Conservation (phyloP, 441 rosid species). For the Arabidopsis lyrata region DNA sequence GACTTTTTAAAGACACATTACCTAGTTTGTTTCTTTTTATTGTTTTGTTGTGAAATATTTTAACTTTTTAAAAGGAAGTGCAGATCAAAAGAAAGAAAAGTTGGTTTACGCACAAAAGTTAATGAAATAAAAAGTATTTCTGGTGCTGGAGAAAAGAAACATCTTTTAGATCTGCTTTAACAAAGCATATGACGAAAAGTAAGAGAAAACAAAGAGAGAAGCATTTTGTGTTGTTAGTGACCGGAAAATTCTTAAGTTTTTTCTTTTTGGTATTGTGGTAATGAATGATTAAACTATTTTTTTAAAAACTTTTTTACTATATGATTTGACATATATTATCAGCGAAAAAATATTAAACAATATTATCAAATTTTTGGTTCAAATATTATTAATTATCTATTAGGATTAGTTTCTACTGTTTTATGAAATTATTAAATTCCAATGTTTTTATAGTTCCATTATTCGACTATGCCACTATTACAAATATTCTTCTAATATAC, state of each 20-base stretch:
- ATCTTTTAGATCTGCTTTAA: slow-evolving; percentile 47
- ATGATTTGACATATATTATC: too few species aligned
- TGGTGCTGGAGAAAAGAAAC: slow-evolving; percentile 27
- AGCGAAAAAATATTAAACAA: too few species aligned
- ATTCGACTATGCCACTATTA: neutral
- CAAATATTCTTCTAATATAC: neutral
- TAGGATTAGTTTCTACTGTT: neutral
- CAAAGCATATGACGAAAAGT: slow-evolving; percentile 40
- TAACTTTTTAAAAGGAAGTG: slow-evolving; percentile 26
- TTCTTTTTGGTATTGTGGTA: neutral
- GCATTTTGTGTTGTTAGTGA: slow-evolving; percentile 36
- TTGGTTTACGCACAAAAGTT: slow-evolving; percentile 35
- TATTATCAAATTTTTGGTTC: too few species aligned
- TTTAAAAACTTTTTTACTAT: neutral
- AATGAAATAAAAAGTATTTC: slow-evolving; percentile 31
- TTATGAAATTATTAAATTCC: neutral
- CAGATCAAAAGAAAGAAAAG: slow-evolving; percentile 44
- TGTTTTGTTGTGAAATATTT: slow-evolving; percentile 28
- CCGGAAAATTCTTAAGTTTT: neutral
- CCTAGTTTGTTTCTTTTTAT: slow-evolving; percentile 25
- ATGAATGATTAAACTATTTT: neutral
- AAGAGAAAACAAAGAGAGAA: slow-evolving; percentile 29
- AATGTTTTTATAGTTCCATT: neutral
- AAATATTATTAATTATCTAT: too few species aligned
- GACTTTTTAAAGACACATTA: slow-evolving; percentile 20